Base-by-base conservation (phyloP, 2,329 filamentous ascomycete species). In the Aureobasidium sp. region DNA sequence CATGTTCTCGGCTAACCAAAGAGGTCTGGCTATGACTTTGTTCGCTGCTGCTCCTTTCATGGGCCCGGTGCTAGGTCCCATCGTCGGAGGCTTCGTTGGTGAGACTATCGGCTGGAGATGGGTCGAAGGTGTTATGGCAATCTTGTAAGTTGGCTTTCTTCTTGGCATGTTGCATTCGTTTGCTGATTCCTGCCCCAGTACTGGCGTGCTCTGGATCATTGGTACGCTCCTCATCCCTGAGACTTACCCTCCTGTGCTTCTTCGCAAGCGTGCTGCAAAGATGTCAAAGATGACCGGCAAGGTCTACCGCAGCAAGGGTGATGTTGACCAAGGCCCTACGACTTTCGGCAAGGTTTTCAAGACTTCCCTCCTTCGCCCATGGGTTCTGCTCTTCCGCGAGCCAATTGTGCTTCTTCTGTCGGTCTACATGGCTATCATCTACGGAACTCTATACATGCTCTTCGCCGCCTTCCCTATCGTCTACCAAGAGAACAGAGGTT, bases 41-140 rank as follows among this genome's bases (percentile, higher is more conserved):
- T 90, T 89, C 67, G 83, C 86, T 5, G 79, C 84, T 16, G 85
- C 85, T 8, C 86, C 86, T 0, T 88, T 88, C 70, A 76, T 89
- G 61, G 86, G 86, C 1, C 85, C 87, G 0, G 81, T 74, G 60
- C 82, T 76, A 69, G 85, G 87, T 0, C 88, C 88, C 89, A 87
- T 88, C 77, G 85, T 67, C 89, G 85, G 85, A 63, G 85, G 85
- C 6, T 90, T 89, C 69, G 76, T 88, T 1, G 82, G 84, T 25
- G 77, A 85, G 68, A 77, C 78, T 1, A 78, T 79, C 3, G 85
- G 85, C 47, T 89, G 86, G 87, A 78, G 84, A 65, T 90, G 87
- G 87, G 81, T 89, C 32, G 78, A 84, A 72, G 84, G 83, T 3
- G 72, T 88, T 61, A 79, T 85, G 72, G 78, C 82, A 55, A 83